Evolutionary conservation across 768 basidiomycete genomes (phyloP), one percentile per base, ranked within the genome.

Genomic region (Calocera cornea): DNA sequence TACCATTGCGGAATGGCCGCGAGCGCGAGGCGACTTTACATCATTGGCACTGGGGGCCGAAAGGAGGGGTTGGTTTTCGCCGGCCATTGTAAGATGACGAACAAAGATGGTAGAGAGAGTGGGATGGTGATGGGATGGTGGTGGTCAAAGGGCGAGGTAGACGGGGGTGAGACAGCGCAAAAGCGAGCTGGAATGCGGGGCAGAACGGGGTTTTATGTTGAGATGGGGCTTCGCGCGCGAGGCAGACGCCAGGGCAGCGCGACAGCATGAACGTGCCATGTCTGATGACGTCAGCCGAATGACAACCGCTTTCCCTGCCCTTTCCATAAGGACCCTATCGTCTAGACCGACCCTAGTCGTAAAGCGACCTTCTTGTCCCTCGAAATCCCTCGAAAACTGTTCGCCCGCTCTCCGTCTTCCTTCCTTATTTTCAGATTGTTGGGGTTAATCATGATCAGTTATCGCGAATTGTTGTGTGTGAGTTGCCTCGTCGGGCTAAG

Each of bases 1-100:
- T 29, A 75, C 74, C 70, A 74, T 75, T 50, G 73, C 73, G 24
- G 73, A 74, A 50, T 71, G 69, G 22, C 73, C 74, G 68, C 74
- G 70, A 31, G 65, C 65, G 40, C 74, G 72, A 38, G 70, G 54
- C 33, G 73, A 69, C 70, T 73, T 72, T 68, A 70, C 49, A 29
- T 34, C 64, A 41, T 44, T 67, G 41, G 54, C 66, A 16, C 66
- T 60, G 19, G 69, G 65, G 19, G 64, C 69, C 33, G 68, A 69
- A n/a, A 70, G 71, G 34, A 60, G 54, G 31, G 54, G 44, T 24
- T 47, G 5, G 19, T 7, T 12, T 38, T 33, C 34, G 29, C 34
- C 63, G 34, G 64, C 31, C 36, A 40, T 65, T 65, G 11, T 44
- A 14, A 38, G 14, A 14, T 38, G 36, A 38, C 14, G 36, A 38